Evolutionary conservation across 1,284 basidiomycete genomes (phyloP).

Genomic region (Tylopilus sp.): DNA sequence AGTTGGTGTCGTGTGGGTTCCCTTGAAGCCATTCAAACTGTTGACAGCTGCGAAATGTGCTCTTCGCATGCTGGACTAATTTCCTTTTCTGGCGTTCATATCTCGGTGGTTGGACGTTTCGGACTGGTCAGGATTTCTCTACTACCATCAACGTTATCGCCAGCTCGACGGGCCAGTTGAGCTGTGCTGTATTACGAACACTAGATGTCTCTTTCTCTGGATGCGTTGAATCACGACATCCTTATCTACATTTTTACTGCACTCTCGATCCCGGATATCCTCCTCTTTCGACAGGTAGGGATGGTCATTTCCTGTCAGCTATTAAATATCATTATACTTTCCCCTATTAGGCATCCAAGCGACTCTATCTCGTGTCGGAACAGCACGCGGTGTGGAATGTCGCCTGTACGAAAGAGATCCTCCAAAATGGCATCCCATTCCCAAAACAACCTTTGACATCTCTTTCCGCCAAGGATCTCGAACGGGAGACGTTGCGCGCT

Average conservation of each 20-base stretch:
- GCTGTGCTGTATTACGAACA: not conserved
- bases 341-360: conserved; percentile 45
- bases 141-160: not conserved
- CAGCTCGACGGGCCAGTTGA: not conserved
- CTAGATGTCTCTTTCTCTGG: conserved; percentile 23
- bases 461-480: conserved; percentile 41
- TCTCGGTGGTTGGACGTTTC: not conserved
- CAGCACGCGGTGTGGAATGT: conserved; percentile 55
- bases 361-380: conserved; percentile 41
- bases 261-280: conserved; percentile 45
- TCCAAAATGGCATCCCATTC: conserved; percentile 47
- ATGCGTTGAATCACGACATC: conserved; percentile 43
- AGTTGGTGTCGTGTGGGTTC: conserved; percentile 66
- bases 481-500: conserved; percentile 42
- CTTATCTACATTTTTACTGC: conserved; percentile 46
- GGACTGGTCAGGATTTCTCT: not conserved
- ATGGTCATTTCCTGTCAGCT: not conserved
- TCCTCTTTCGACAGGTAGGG: conserved; percentile 46
- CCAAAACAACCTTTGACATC: conserved; percentile 31
- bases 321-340: not conserved
- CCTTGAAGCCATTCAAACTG: conserved; percentile 47
- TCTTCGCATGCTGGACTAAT: not conserved
- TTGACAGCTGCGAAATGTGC: not conserved
- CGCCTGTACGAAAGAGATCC: conserved; percentile 42
- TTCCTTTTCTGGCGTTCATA: conserved; percentile 19